Evolutionary conservation across 495 filamentous ascomycete species (phyloP), one percentile per base, ranked within the genome.

Genomic region (Daldinia concentrica): DNA sequence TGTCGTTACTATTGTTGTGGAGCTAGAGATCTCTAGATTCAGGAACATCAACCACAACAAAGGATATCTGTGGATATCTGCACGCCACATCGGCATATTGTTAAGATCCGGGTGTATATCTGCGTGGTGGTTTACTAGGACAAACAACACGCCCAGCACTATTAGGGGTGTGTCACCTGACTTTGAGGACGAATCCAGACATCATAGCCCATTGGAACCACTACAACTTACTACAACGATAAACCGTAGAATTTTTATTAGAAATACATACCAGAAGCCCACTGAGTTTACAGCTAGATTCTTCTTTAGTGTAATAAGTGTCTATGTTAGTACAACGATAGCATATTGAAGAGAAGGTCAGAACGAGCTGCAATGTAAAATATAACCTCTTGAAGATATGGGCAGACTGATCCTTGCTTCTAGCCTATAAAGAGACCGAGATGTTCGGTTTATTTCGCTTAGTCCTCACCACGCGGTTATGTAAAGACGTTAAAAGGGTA

Each of bases 101-200:
- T 73, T 66, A 62, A 73, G 71, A 73, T 58, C 71, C 71, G 71
- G 62, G 71, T 64, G 71, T 55, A 29, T 26, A 59, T 22, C 51
- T 59, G 27, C 34, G 62, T 66, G 71, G 71, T 69, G 66, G 71
- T 73, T 73, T 73, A 73, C 71, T 73, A 62, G 66, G 71, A 73
- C 62, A 73, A 58, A 52, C 32, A 64, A 61, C 58, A 62, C 26
- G 62, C 58, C 65, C 62, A 66, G 71, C 66, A 62, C 66, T 68
- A 69, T 60, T 36, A 56, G 34, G 24, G 32, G 56, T 62, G 52
- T 39, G 57, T 45, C 59, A 62, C 56, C 65, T 55, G 65, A 73
- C 55, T 48, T 1, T 48, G 26, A 36, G 17, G 57, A 37, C 39
- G 32, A 50, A 61, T 56, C 52, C 11, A 56, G 55, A 36, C 60